phyloP scores from a whole-genome alignment of 2,329 filamentous ascomycete genomes.

The Plenodomus biglobosus region DNA sequence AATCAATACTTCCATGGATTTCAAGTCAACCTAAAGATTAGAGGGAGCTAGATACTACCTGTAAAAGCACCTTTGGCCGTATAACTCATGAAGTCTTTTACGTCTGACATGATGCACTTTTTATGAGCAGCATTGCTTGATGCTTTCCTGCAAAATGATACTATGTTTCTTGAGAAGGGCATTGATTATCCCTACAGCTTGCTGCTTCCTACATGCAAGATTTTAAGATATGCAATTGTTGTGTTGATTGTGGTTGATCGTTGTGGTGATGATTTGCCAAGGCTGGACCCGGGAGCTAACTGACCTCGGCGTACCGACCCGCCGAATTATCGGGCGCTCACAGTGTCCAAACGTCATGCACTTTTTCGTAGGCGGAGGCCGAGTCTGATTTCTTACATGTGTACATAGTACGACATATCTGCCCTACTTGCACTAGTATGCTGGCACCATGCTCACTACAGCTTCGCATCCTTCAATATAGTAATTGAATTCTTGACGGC shows the following conservation, averaged over 20 bases:
- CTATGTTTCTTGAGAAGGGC: too few relatives aligned
- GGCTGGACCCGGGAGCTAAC: neutral
- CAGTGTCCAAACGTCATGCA: conserved; percentile 19
- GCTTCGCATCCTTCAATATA: conserved; percentile 17
- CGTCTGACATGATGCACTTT: too few relatives aligned
- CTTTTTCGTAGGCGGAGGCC: conserved; percentile 8
- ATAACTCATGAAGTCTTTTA: too few relatives aligned
- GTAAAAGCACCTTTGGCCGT: too few relatives aligned
- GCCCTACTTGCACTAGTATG: neutral
- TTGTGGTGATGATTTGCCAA: neutral
- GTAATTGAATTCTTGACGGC: conserved; percentile 26
- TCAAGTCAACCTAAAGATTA: too few relatives aligned
- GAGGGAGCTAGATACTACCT: too few relatives aligned
- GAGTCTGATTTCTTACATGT: neutral
- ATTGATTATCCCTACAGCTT: too few relatives aligned
- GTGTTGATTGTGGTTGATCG: neutral
- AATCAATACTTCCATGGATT: too few relatives aligned
- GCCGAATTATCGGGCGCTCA: conserved; percentile 10
- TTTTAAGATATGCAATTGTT: too few relatives aligned
- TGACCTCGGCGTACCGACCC: conserved; percentile 15
- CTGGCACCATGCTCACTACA: conserved; percentile 13
- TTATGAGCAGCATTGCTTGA: too few relatives aligned
- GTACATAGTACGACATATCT: neutral
- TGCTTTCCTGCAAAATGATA: too few relatives aligned
- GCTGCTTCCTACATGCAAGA: too few relatives aligned